Base-by-base conservation (phyloP, 257 asterid species). In the Jacaranda copaia region DNA sequence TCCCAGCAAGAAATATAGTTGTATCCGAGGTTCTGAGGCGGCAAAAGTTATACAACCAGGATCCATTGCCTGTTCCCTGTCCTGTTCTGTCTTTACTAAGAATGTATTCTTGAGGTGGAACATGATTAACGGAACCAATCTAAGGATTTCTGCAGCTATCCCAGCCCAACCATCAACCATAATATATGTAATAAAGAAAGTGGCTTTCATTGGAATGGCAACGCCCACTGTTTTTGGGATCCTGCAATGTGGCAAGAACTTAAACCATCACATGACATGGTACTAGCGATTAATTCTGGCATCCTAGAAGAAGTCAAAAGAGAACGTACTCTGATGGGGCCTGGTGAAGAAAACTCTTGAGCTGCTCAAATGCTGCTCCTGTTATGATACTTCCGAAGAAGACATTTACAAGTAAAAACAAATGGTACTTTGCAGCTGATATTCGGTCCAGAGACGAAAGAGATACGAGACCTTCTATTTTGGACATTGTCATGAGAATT, bases 91-190 rank as follows among this genome's bases (percentile, higher is more conserved):
- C 85, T 95, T 95, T 4, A 95, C 99, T 80, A 93, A 76, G 86
- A 95, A 93, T 45, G 97, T 75, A 58, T 93, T 91, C 82, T 93
- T 95, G 52, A 93, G 77, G 81, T 92, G 99, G 79, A 91, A 93
- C 77, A 90, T 39, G 9, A 91, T 58, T 55, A 91, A 77, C 36
- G 98, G 96, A 77, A 87, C 88, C 83, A 91, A 53, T 82, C 99
- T 83, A 15, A 95, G 81, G 68, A 93, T 85, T 88, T 95, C 99
- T 6, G 90, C 99, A 48, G 98, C 99, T 59, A 91, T 72, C 20
- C 97, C 98, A 16, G 99, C 94, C 99, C 99, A 95, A 45, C 98
- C 99, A 80, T 95, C 99, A 51, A 95, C 99, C 99, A 93, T 95
- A 70, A 95, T 87, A 64, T 91, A 93, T 38, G 94, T 88, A 43